Evolutionary conservation across 768 basidiomycete species (phyloP).

Genomic region (Butyriboletus loyo): DNA sequence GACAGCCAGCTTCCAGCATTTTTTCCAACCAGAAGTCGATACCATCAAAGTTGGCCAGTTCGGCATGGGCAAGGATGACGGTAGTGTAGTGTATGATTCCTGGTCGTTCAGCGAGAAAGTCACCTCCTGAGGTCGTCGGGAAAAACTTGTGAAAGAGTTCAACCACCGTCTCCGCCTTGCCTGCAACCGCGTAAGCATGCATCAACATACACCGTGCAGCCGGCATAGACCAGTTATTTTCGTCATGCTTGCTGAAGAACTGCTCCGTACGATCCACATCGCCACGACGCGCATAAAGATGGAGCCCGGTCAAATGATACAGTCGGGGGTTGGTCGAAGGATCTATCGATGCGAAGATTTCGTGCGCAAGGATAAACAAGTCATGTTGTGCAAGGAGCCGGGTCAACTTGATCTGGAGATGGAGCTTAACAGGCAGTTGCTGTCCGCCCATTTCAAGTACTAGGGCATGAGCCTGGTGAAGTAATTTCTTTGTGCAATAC

Average conservation of each 20-base stretch:
- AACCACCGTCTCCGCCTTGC: constrained; percentile 39
- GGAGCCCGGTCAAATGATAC: constrained; percentile 45
- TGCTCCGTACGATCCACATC: constrained; percentile 42
- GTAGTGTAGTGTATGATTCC: constrained; percentile 50
- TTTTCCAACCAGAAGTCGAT: constrained; percentile 53
- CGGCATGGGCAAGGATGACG: constrained; percentile 54
- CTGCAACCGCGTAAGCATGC: constrained; percentile 51
- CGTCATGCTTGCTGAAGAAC: constrained; percentile 39
- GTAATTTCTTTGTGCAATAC: constrained; percentile 31
- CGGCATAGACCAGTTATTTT: constrained; percentile 23
- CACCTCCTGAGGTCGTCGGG: constrained; percentile 33
- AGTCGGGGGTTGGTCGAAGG: constrained; percentile 14
- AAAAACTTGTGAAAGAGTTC: constrained; percentile 57
- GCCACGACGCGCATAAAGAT: constrained; percentile 52
- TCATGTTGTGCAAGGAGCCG: constrained; percentile 42
- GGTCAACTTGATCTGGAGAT: constrained; percentile 36
- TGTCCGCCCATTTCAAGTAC: constrained; percentile 40
- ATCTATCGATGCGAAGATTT: constrained; percentile 37
- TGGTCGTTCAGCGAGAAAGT: constrained; percentile 36
- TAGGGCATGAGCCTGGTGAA: constrained; percentile 40
- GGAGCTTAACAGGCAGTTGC: constrained; percentile 26
- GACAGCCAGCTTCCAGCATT: constrained; percentile 47
- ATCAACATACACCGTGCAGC: constrained; percentile 46
- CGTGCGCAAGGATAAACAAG: constrained; percentile 42
- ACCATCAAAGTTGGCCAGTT: constrained; percentile 43